phyloP scores from a whole-genome alignment of 2,329 filamentous ascomycete genomes.

The Aspergillus novofumigatus region DNA sequence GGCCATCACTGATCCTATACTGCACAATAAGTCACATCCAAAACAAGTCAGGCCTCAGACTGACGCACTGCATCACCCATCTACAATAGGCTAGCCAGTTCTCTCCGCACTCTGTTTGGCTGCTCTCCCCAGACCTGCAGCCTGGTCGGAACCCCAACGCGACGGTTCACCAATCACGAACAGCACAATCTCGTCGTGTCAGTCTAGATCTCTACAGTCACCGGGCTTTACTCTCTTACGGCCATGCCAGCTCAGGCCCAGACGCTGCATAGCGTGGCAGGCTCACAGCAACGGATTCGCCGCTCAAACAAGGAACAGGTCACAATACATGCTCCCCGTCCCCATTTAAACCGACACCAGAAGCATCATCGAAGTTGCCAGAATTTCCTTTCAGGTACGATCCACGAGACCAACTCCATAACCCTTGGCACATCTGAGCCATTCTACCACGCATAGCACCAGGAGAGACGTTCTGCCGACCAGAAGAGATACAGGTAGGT shows the following conservation, averaged over 20 bases:
- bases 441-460: background rate
- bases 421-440: background rate
- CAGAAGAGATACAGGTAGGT: background rate
- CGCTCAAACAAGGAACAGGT: background rate
- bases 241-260: background rate
- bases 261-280: background rate
- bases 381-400: background rate
- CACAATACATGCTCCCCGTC: background rate
- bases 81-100: background rate
- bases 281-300: background rate
- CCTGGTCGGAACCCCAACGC: conserved; percentile 7
- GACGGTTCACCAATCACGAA: background rate
- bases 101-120: conserved; percentile 7
- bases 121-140: conserved; percentile 2
- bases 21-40: background rate
- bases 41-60: background rate
- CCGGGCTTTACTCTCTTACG: background rate
- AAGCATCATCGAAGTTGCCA: background rate
- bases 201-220: background rate
- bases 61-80: background rate
- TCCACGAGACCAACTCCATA: background rate
- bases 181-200: background rate
- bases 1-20: background rate
- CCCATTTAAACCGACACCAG: background rate
- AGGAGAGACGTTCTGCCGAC: too few relatives aligned